These are phyloP conservation scores for Pythium folliculosum DNA, from an alignment of 352 stramenopile genomes.

Conservation along the genomic window DNA sequence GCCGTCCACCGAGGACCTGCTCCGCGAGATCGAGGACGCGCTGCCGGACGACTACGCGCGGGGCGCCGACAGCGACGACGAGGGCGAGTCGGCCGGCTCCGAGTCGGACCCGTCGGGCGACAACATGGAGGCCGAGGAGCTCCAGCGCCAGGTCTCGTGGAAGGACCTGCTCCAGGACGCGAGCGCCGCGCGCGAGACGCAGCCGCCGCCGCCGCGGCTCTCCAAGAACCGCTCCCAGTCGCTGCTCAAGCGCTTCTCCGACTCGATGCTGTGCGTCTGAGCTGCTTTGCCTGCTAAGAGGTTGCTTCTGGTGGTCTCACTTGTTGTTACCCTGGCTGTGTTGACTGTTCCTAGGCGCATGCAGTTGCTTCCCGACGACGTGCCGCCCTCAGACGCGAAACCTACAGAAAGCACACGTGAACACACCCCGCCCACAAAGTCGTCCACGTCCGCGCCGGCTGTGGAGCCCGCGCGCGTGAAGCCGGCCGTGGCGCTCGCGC, in stretches of 20 bases:
- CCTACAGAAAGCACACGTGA: background rate
- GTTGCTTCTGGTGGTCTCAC: too few species aligned
- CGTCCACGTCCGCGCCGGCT: background rate
- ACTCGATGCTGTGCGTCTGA: conserved; percentile 36
- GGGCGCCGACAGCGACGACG: conserved; percentile 34
- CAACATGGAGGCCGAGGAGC: conserved; percentile 63
- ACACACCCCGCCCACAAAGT: background rate
- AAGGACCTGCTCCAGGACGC: conserved; percentile 12
- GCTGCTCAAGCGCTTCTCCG: conserved; percentile 33
- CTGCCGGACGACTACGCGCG: conserved; percentile 48
- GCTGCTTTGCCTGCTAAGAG: too few species aligned
- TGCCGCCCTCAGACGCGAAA: background rate
- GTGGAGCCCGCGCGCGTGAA: background rate
- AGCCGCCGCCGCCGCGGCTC: background rate
- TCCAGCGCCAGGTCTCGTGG: conserved; percentile 35
- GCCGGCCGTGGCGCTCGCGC: conserved; percentile 7
- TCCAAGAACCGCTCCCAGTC: conserved; percentile 22
- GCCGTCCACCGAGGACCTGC: conserved; percentile 46
- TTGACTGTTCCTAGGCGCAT: background rate
- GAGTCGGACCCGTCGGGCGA: conserved; percentile 76
- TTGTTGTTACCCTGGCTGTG: background rate
- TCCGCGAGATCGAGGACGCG: conserved; percentile 67
- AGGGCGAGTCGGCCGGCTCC: conserved; percentile 57
- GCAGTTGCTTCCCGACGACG: background rate
- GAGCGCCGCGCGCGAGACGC: background rate